These are phyloP conservation scores for Neohortaea acidophila DNA, from an alignment of 495 filamentous ascomycete genomes.

Conservation along the genomic window DNA sequence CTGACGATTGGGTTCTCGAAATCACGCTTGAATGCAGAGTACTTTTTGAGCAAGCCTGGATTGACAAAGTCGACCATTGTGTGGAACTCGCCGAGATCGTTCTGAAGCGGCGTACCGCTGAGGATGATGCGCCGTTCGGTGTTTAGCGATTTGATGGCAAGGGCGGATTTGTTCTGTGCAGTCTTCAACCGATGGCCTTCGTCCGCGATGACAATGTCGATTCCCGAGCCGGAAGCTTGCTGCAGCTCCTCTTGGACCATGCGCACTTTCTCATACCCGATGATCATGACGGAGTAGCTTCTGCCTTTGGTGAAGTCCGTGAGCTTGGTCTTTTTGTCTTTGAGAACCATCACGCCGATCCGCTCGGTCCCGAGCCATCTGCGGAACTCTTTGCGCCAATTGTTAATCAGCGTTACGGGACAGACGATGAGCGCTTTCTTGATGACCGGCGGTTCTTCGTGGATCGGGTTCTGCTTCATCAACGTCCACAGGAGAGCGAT, in stretches of 20 bases:
- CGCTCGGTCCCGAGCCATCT: conserved; percentile 71
- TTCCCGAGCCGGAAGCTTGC: conserved; percentile 41
- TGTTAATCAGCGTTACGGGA: conserved; percentile 62
- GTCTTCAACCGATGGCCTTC: conserved; percentile 74
- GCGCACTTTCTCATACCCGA: conserved; percentile 67
- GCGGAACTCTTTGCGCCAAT: conserved; percentile 65
- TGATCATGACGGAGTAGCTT: conserved; percentile 63
- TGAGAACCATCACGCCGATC: conserved; percentile 60
- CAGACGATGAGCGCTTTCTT: conserved; percentile 73
- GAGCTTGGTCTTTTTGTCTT: conserved; percentile 40
- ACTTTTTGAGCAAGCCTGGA: conserved; percentile 52
- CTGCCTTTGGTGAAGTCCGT: conserved; percentile 67
- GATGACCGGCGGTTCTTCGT: conserved; percentile 44
- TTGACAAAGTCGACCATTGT: conserved; percentile 71
- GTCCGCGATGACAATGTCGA: conserved; percentile 70
- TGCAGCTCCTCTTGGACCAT: conserved; percentile 52
- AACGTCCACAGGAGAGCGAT: conserved; percentile 69
- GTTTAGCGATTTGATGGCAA: conserved; percentile 58
- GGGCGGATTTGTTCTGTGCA: conserved; percentile 63
- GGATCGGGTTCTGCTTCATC: conserved; percentile 63
- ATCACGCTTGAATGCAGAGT: conserved; percentile 53
- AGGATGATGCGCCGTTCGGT: conserved; percentile 53
- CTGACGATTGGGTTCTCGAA: conserved; percentile 61
- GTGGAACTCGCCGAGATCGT: conserved; percentile 67
- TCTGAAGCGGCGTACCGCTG: conserved; percentile 67